These are phyloP conservation scores for slime mould (Dictyostelium discoideum) DNA, from an alignment of 78 protist species.

Conservation along the genomic window DNA sequence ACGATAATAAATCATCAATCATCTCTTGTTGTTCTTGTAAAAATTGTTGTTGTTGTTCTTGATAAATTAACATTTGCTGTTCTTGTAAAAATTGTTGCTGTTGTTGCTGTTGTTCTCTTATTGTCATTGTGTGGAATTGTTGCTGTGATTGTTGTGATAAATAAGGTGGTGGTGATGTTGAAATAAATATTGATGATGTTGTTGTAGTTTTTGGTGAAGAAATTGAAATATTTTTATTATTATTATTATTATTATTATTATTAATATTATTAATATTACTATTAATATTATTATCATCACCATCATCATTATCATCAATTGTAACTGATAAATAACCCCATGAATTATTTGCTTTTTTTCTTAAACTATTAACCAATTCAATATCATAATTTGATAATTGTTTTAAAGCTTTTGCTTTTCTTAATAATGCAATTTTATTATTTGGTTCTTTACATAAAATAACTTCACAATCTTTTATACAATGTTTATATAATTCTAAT, in stretches of 20 bases:
- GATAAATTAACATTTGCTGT: slow-evolving; percentile 1
- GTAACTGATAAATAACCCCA: slow-evolving; percentile 42
- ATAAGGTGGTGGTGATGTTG: neutral
- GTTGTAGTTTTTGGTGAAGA: neutral
- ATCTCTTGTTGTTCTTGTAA: slow-evolving; percentile 16
- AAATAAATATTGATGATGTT: neutral
- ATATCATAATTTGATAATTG: neutral
- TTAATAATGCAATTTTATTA: slow-evolving; percentile 7
- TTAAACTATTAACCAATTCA: neutral
- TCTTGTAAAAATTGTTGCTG: neutral
- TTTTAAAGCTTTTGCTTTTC: neutral
- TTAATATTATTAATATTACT: neutral
- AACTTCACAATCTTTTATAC: slow-evolving; percentile 65
- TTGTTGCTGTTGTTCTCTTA: neutral
- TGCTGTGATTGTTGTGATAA: neutral
- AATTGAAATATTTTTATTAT: neutral
- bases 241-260: neutral
- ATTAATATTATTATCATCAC: neutral
- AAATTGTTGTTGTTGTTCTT: neutral
- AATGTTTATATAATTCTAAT: slow-evolving; percentile 32
- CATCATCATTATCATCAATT: neutral
- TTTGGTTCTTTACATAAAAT: neutral
- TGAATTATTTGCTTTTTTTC: neutral
- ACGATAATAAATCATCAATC: neutral
- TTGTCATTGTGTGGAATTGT: neutral